phyloP scores from a whole-genome alignment of 805 yeast genomes.

The Pichia scutulata region DNA sequence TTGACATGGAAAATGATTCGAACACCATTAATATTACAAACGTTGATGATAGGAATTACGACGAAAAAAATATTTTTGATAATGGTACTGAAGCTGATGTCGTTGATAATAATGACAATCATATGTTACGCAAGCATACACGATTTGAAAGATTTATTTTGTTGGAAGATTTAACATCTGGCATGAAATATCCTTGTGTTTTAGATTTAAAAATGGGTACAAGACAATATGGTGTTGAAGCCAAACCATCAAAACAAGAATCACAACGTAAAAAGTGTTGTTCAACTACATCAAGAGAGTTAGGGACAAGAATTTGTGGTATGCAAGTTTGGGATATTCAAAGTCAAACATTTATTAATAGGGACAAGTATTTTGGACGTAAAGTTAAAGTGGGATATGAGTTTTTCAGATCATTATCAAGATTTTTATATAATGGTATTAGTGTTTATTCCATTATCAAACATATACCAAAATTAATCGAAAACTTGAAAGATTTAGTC shows the following conservation, averaged over 20 bases:
- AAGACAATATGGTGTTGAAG: slow-evolving; percentile 95
- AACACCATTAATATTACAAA: slow-evolving; percentile 7
- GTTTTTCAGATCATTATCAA: slow-evolving; percentile 64
- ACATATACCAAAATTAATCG: slow-evolving; percentile 61
- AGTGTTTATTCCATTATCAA: slow-evolving; percentile 47
- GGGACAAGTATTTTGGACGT: slow-evolving; percentile 93
- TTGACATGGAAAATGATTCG: slow-evolving; percentile 8
- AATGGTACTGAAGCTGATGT: background rate
- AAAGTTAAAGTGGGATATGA: slow-evolving; percentile 60
- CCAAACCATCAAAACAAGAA: slow-evolving; percentile 55
- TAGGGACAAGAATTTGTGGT: slow-evolving; percentile 94
- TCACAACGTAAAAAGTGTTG: slow-evolving; percentile 81
- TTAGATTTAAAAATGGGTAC: slow-evolving; percentile 97
- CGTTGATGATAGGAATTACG: slow-evolving; percentile 1
- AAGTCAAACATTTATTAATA: slow-evolving; percentile 44
- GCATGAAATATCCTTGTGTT: slow-evolving; percentile 81
- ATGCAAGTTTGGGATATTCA: slow-evolving; percentile 71
- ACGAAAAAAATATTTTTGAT: background rate
- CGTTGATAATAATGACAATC: background rate
- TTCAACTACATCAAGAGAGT: slow-evolving; percentile 65
- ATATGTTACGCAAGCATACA: slow-evolving; percentile 29
- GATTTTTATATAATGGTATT: slow-evolving; percentile 75
- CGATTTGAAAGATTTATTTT: slow-evolving; percentile 75
- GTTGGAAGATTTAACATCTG: slow-evolving; percentile 83
- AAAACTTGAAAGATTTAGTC: slow-evolving; percentile 51